phyloP scores from a whole-genome alignment of 2,329 filamentous ascomycete genomes.

The Pyrenochaeta sp. region DNA sequence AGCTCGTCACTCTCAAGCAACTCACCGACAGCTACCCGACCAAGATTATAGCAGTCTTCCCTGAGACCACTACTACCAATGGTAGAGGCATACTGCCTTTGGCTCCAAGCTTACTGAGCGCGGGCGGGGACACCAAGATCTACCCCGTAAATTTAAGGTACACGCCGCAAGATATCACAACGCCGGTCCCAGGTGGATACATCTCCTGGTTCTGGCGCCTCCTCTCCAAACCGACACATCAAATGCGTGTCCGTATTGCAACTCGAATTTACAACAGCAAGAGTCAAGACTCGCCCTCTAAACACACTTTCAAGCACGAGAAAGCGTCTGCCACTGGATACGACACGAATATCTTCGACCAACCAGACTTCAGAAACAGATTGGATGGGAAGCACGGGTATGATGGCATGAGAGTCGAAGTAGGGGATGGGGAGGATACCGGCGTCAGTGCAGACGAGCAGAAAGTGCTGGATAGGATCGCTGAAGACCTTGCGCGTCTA shows the following conservation, averaged over 20 bases:
- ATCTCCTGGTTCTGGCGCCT: conserved; percentile 83
- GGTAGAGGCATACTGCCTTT: conserved; percentile 88
- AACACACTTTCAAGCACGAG: conserved; percentile 7
- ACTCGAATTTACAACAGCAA: conserved; percentile 66
- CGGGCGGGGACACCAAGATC: conserved; percentile 74
- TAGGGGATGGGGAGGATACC: conserved; percentile 6
- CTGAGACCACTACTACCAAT: conserved; percentile 94
- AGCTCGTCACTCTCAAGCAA: conserved; percentile 48
- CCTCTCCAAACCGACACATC: conserved; percentile 84
- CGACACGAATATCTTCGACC: conserved; percentile 46
- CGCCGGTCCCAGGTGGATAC: conserved; percentile 81
- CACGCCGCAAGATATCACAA: conserved; percentile 87
- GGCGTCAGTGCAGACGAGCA: conserved; percentile 62
- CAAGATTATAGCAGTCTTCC: conserved; percentile 85
- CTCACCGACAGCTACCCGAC: conserved; percentile 74
- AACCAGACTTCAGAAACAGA: conserved; percentile 32
- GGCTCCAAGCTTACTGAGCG: conserved; percentile 76
- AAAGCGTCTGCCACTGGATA: conserved; percentile 32
- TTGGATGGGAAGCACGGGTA: conserved; percentile 16
- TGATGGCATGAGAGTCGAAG: conserved; percentile 26
- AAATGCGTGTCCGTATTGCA: conserved; percentile 89
- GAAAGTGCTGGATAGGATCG: conserved; percentile 77
- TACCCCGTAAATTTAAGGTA: conserved; percentile 93
- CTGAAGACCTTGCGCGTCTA: conserved; percentile 84
- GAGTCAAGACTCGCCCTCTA: conserved; percentile 24